Percentiles rank a stretch among this genome's conserved stretches.
These are phyloP conservation scores for Colletotrichum lentis DNA, from an alignment of 2,329 filamentous ascomycete species.

Conservation along the genomic window DNA sequence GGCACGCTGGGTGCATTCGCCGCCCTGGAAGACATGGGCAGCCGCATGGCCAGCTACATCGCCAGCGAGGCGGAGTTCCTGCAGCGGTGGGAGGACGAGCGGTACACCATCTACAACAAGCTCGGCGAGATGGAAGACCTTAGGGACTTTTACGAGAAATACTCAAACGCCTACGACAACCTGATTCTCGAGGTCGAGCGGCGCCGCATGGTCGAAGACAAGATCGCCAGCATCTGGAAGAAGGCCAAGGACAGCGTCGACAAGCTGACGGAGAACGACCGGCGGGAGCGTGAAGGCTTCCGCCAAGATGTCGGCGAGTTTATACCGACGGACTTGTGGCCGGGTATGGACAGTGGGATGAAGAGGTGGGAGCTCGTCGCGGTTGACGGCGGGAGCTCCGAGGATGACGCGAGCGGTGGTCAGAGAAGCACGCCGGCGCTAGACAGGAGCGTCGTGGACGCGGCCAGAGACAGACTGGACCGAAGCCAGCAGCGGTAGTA, in stretches of 20 bases:
- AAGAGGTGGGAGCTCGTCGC: constrained; percentile 60
- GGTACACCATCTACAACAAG: constrained; percentile 71
- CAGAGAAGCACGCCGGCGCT: constrained; percentile 43
- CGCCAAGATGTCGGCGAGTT: constrained; percentile 84
- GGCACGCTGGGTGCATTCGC: constrained; percentile 70
- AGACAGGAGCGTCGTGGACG: constrained; percentile 44
- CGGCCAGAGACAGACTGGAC: constrained; percentile 41
- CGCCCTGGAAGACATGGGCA: constrained; percentile 72
- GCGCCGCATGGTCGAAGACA: constrained; percentile 74
- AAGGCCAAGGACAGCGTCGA: constrained; percentile 82
- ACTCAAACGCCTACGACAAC: constrained; percentile 83
- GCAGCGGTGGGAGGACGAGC: constrained; percentile 77
- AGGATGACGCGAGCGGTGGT: constrained; percentile 28
- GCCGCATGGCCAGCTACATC: constrained; percentile 71
- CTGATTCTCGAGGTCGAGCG: constrained; percentile 85
- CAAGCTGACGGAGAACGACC: constrained; percentile 76
- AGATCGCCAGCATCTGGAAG: constrained; percentile 76
- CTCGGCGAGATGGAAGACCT: constrained; percentile 81
- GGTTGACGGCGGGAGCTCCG: constrained; percentile 44
- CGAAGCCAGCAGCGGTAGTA: constrained; percentile 33
- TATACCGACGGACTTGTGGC: constrained; percentile 88
- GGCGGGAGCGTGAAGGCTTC: constrained; percentile 78
- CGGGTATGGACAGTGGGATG: constrained; percentile 71
- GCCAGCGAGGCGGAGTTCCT: constrained; percentile 71
- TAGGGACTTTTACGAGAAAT: constrained; percentile 85